Evolutionary conservation across 2,329 filamentous ascomycete genomes (phyloP).

Genomic region (Penicillium olsonii): DNA sequence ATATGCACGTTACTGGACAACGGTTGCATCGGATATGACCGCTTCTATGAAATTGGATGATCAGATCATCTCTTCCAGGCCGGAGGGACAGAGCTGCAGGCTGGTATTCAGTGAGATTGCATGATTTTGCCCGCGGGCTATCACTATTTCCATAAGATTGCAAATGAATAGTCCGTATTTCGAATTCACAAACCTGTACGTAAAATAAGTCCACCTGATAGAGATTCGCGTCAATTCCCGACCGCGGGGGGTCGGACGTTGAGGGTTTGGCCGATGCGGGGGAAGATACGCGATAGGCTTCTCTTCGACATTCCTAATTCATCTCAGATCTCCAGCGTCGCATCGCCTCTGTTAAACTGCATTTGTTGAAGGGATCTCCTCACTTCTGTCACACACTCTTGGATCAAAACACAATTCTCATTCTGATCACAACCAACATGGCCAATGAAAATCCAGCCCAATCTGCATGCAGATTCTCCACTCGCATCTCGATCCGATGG

Average conservation of each 20-base stretch:
- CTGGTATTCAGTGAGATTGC: constrained; percentile 37
- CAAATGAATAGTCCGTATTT: no score
- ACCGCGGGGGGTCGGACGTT: no score
- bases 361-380: background rate
- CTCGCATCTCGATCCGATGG: constrained; percentile 48
- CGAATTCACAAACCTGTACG: background rate
- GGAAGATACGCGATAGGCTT: constrained; percentile 16
- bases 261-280: constrained; percentile 20
- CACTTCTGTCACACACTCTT: background rate
- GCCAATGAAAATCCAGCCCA: constrained; percentile 1
- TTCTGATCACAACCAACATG: constrained; percentile 7
- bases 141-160: background rate
- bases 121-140: background rate
- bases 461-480: constrained; percentile 34
- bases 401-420: no score
- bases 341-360: background rate
- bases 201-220: background rate
- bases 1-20: constrained; percentile 60
- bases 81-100: constrained; percentile 60
- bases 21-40: constrained; percentile 53
- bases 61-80: constrained; percentile 67
- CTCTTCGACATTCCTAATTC: constrained; percentile 17
- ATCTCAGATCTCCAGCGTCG: background rate
- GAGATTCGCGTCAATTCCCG: no score
- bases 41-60: constrained; percentile 66